Evolutionary conservation across 192 early-diverging fungal species (phyloP).

Genomic region (Paraglomus occultum): DNA sequence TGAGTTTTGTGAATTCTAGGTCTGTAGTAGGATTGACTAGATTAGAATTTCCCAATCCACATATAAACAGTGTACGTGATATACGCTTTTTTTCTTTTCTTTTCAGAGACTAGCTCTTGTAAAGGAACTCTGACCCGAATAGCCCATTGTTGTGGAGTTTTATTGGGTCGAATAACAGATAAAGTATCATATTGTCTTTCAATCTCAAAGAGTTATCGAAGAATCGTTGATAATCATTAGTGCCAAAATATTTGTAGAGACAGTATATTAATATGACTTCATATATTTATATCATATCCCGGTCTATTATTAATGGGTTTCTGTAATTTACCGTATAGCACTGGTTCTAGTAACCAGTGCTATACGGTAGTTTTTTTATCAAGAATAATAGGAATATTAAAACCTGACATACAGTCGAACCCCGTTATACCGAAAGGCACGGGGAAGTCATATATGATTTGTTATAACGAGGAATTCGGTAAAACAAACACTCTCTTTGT

Average conservation of each 20-base stretch:
- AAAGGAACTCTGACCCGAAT: conserved; percentile 14
- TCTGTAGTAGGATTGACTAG: conserved; percentile 14
- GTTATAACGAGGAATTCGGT: too few relatives aligned
- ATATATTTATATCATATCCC: conserved; percentile 8
- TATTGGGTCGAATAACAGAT: background rate
- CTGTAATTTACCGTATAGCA: too few relatives aligned
- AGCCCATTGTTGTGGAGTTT: background rate
- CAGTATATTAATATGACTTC: too few relatives aligned
- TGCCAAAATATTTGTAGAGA: too few relatives aligned
- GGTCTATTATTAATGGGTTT: conserved; percentile 12
- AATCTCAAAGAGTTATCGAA: background rate
- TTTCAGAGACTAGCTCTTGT: conserved; percentile 15
- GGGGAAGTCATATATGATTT: too few relatives aligned
- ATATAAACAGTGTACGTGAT: conserved; percentile 5
- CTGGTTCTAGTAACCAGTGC: too few relatives aligned
- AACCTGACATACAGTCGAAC: too few relatives aligned
- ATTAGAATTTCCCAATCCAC: conserved; percentile 1
- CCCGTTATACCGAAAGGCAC: too few relatives aligned
- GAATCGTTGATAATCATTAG: too few relatives aligned
- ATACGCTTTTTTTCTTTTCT: conserved; percentile 9
- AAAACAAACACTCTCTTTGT: too few relatives aligned
- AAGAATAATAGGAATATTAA: too few relatives aligned
- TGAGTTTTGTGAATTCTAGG: conserved; percentile 12
- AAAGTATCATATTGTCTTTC: conserved; percentile 14
- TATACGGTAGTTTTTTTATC: too few relatives aligned